Base-by-base conservation (phyloP, 73 alveolate genomes). In the Tetrahymena elliotti region DNA sequence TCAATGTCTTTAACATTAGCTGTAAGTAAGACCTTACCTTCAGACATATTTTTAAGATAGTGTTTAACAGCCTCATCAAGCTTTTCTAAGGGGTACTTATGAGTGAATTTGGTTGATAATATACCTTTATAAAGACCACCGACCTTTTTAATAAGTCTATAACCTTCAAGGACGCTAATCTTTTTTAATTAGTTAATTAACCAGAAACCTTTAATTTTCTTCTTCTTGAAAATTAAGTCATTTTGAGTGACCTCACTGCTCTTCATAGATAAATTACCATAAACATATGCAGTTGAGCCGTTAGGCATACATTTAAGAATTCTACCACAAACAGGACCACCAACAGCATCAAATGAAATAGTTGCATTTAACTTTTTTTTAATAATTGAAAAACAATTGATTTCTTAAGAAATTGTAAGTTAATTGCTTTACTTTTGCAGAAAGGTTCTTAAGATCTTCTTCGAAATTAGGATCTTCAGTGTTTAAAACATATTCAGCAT, bases 281-380 rank as follows among this genome's bases (percentile, higher is more conserved):
- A 97, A 40, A 97, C 95, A 94, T 96, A 96, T 27, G 95, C 93
- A 83, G 93, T 94, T 16, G 98, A 96, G 31, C 93, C 95, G 34
- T 83, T 84, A 15, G 98, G 98, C 97, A 97, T 84, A 11, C 38
- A 92, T 53, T 95, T 83, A 84, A 96, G 41, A 4, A 97, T 37
- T 84, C 84, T 24, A 31, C 98, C 98, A 33, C 99, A 96, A 37
- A 96, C 53, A 34, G 95, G 97, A 38, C 99, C 99, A n/a, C 98
- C 98, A 11, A 98, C 93, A 22, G 98, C 96, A 39, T 98, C 99
- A 93, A 95, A 97, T 92, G 96, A 96, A 13, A 95, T 98, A 8
- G 98, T 95, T 20, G 99, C 98, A 38, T 97, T 94, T 37, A 93
- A 92, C 93, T 52, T 47, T 93, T 4, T 3, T 18, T 93, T 40